Evolutionary conservation across 2,329 filamentous ascomycete genomes (phyloP).

Genomic region (Laburnicola sp.): DNA sequence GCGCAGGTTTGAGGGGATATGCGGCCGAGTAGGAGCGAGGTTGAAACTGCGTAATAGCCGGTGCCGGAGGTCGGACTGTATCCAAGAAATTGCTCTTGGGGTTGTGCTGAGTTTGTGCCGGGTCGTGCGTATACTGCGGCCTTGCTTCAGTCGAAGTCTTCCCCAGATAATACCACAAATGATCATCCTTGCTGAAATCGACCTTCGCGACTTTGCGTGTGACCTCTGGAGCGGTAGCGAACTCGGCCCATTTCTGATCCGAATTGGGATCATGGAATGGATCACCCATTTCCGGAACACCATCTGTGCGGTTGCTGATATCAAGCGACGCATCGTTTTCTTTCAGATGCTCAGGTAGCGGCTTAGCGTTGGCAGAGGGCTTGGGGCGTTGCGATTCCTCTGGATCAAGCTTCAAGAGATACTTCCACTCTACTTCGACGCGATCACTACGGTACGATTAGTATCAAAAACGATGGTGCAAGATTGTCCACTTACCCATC

Average conservation of each 20-base stretch:
- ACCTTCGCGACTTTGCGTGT: slow-evolving; percentile 64
- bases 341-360: slow-evolving; percentile 63
- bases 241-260: slow-evolving; percentile 64
- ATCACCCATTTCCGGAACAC: slow-evolving; percentile 53
- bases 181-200: slow-evolving; percentile 71
- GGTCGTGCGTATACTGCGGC: slow-evolving; percentile 87
- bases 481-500: slow-evolving; percentile 65
- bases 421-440: slow-evolving; percentile 83
- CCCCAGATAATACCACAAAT: slow-evolving; percentile 88
- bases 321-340: slow-evolving; percentile 51
- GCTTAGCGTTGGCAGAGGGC: slow-evolving; percentile 71
- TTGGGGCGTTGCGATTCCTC: slow-evolving; percentile 73
- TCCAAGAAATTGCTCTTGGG: slow-evolving; percentile 73
- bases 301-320: slow-evolving; percentile 53
- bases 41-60: slow-evolving; percentile 33
- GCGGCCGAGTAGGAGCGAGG: slow-evolving; percentile 44
- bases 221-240: slow-evolving; percentile 59
- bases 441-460: slow-evolving; percentile 58
- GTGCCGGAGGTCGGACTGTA: slow-evolving; percentile 56
- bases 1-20: slow-evolving; percentile 51
- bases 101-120: slow-evolving; percentile 63
- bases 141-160: slow-evolving; percentile 85
- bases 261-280: slow-evolving; percentile 52
- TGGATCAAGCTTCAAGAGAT: slow-evolving; percentile 72
- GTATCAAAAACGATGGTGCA: slow-evolving; percentile 1